phyloP scores from a whole-genome alignment of 179 eudicot genomes.

The Beta lomatogona region DNA sequence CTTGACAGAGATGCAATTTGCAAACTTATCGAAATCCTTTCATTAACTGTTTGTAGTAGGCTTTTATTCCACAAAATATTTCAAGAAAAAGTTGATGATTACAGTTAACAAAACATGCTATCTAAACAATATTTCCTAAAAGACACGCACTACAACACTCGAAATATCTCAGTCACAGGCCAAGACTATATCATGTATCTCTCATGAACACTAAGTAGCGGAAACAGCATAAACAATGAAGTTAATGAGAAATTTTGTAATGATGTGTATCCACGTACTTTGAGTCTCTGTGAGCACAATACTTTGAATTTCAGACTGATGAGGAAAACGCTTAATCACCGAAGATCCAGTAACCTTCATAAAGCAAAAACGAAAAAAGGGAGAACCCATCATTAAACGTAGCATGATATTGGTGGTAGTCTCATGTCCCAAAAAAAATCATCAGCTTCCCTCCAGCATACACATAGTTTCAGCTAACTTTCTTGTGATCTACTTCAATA shows the following conservation, averaged over 20 bases:
- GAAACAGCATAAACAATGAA: constrained; percentile 2
- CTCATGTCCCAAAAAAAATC: background rate
- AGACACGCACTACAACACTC: too few relatives aligned
- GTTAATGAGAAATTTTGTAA: background rate
- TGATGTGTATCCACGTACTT: constrained; percentile 31
- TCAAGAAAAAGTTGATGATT: too few relatives aligned
- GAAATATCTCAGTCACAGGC: too few relatives aligned
- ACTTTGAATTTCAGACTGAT: constrained; percentile 69
- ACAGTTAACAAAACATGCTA: too few relatives aligned
- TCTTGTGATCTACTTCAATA: too few relatives aligned
- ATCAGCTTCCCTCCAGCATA: background rate
- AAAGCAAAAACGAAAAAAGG: background rate
- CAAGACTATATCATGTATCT: too few relatives aligned
- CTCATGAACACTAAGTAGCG: background rate
- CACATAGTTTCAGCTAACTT: background rate
- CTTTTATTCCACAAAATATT: too few relatives aligned
- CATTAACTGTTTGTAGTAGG: too few relatives aligned
- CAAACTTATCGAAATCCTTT: too few relatives aligned
- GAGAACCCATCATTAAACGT: background rate
- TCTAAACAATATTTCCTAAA: too few relatives aligned
- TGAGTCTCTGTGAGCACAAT: constrained; percentile 47
- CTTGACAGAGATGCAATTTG: too few relatives aligned
- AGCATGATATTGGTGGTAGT: background rate
- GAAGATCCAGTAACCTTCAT: constrained; percentile 18
- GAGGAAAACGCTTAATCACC: constrained; percentile 38